phyloP scores from a whole-genome alignment of 345 rosid genomes.

The Odontarrhena argentea region DNA sequence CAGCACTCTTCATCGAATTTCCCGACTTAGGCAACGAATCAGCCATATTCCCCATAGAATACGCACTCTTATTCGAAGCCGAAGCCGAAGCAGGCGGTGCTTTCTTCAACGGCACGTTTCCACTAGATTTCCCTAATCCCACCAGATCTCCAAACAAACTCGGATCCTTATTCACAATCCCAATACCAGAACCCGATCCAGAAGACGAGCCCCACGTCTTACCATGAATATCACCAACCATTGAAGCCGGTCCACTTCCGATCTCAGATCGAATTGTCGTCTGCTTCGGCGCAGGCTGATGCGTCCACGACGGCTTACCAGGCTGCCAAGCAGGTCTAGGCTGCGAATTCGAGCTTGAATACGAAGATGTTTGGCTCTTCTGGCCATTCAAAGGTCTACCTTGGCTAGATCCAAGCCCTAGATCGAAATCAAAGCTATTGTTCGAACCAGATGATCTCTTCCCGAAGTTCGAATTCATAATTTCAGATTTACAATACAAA shows the following conservation, averaged over 20 bases:
- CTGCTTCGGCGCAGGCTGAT: constrained; percentile 68
- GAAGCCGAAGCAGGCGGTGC: constrained; percentile 46
- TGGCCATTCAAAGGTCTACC: constrained; percentile 70
- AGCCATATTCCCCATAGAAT: constrained; percentile 81
- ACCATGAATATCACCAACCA: constrained; percentile 91
- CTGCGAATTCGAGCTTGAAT: constrained; percentile 56
- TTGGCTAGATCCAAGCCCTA: constrained; percentile 75
- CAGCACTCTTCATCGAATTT: constrained; percentile 47
- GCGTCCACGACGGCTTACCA: constrained; percentile 83
- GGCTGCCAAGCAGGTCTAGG: constrained; percentile 75
- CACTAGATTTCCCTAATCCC: constrained; percentile 59
- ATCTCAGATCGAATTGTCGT: constrained; percentile 44
- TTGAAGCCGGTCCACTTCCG: constrained; percentile 62
- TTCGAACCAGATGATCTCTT: constrained; percentile 61
- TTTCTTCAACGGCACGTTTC: constrained; percentile 76
- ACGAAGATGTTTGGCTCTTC: constrained; percentile 57
- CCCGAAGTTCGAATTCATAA: constrained; percentile 65
- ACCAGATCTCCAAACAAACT: constrained; percentile 89
- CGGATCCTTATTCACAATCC: constrained; percentile 70
- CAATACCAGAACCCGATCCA: constrained; percentile 56
- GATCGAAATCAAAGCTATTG: constrained; percentile 65
- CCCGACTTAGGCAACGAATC: constrained; percentile 73
- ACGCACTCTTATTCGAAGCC: constrained; percentile 46
- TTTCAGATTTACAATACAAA: constrained; percentile 16
- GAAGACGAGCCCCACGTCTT: constrained; percentile 73